Base-by-base conservation (phyloP, 73 alveolate genomes). In the Urostyla sp. region DNA sequence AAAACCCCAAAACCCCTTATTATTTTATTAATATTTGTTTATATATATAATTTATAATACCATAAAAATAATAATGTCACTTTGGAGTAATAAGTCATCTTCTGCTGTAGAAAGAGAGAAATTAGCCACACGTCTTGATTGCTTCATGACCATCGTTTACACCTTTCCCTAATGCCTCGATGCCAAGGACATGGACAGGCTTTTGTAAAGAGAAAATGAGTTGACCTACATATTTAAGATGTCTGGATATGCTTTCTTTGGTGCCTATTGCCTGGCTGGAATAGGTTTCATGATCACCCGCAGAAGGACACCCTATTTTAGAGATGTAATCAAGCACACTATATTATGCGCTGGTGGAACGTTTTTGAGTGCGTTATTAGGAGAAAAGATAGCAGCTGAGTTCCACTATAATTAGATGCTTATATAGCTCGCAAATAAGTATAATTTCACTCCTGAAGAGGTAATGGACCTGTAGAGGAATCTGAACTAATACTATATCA, bases 391-490 rank as follows among this genome's bases (percentile, higher is more conserved):
- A 31, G 92, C 92, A 13, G 61, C 87, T 15, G 92, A 83, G 46
- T 16, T 83, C 32, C 49, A 83, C 59, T 83, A 83, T 46, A 83
- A 83, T 40, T 73, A 73, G 35, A 36, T 83, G n/a, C 60, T 83
- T 15, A 72, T 72, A 7, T 43, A 60, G 16, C 74, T 83, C 8
- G 36, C 83, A 40, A 83, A 83, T 27, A 83, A 83, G 51, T 83
- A 83, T 32, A 83, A 83, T 49, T 83, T 83, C 67, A 72, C 92
- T 45, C 92, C 80, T 0, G 81, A 72, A 44, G 92, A 83, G 35
- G 92, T 83, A 3, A 28, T 53, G 1, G 92, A 83, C 28, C 50
- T 83, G 55, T 50, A 83, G 35, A 38, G 92, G 15, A 83, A 83
- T 38, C 46, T 83, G 46, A 83, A 83, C 61, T 74, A 83, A 58